These are phyloP conservation scores for Colletotrichum sp. DNA, from an alignment of 2,329 filamentous ascomycete species.

Conservation along the genomic window DNA sequence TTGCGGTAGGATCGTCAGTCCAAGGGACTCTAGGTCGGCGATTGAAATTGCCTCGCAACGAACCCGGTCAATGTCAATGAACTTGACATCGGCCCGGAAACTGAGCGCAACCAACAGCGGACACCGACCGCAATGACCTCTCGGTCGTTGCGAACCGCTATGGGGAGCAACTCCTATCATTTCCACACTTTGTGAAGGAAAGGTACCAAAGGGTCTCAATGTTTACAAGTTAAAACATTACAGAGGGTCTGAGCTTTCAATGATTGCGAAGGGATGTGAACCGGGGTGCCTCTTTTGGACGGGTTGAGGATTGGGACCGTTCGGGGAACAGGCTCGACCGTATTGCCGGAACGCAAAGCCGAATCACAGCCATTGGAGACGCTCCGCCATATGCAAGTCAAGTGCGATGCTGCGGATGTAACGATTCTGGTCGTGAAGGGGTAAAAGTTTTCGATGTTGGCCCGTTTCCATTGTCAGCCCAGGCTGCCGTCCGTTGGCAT, in stretches of 20 bases:
- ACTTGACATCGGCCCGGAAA: background rate
- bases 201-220: background rate
- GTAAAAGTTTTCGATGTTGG: background rate
- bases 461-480: background rate
- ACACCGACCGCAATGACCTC: background rate
- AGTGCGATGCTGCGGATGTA: background rate
- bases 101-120: background rate
- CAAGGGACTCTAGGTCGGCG: background rate
- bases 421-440: background rate
- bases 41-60: background rate
- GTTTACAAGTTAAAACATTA: background rate
- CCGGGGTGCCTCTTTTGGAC: background rate
- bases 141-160: background rate
- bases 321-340: background rate
- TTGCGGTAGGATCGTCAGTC: background rate
- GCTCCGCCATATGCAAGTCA: conserved; percentile 6
- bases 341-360: background rate
- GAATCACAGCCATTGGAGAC: background rate
- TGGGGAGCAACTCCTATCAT: background rate
- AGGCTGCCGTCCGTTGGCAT: background rate
- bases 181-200: background rate
- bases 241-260: background rate
- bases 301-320: background rate
- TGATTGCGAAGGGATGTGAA: background rate
- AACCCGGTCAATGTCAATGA: background rate